Evolutionary conservation across 441 rosid species (phyloP), one percentile per base, ranked within the genome.

Genomic region (Bocquillonia castaneifolia): DNA sequence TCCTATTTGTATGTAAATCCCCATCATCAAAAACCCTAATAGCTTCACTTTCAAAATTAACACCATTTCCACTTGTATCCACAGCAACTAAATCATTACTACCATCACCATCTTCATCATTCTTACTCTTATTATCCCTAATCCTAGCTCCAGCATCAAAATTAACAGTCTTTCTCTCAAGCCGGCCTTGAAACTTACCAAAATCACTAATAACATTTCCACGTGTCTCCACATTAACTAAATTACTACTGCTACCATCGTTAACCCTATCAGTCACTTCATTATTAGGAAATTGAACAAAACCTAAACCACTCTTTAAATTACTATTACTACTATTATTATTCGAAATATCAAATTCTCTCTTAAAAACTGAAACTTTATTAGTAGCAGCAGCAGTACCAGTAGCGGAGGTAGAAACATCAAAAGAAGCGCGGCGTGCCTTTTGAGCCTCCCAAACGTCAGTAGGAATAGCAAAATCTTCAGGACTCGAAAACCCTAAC

Each of bases 401-500:
- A 37, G 59, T 66, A 28, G 31, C 40, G 25, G 37, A 53, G 59
- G 9, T 17, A 62, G 20, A 50, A 42, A 22, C 13, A 71, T 66
- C 69, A 26, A 9, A 42, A 26, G 62, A 56, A 5, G 37, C 56
- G 15, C 78, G 76, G 3, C 78, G 76, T 2, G 40, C 63, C 42
- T 69, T 79, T 28, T 59, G 56, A 17, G 80, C 75, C 64, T 69
- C 76, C 83, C 83, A 80, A 32, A 68, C 80, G 18, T 72, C 69
- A 17, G 66, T 40, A 14, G 80, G 83, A 29, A 80, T 80, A 2
- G 71, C 28, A 57, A 80, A 76, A 64, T 80, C 83, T 59, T 80
- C 83, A 55, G 78, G 77, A 9, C 82, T 77, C 10, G 80, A 66
- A 29, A 80, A 55, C 52, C 83, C 80, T 14, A 77, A 63, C 36